A percentile compares a stretch with the other conserved stretches of the same genome.
Evolutionary conservation across 305 asterid genomes (phyloP).

Genomic region (Euphrasia arctica): DNA sequence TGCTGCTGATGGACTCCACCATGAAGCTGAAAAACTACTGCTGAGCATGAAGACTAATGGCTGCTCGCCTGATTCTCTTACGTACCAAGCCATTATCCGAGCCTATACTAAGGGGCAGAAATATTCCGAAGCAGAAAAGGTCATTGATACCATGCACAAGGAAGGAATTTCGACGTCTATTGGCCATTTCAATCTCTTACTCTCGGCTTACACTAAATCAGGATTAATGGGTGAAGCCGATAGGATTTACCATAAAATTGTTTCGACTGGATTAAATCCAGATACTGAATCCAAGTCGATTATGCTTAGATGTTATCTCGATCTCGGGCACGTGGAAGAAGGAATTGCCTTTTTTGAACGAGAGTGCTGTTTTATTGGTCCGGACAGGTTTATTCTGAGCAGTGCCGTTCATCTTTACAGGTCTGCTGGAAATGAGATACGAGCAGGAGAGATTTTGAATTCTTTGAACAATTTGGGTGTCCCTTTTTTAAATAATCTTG

Average conservation of each 20-base stretch:
- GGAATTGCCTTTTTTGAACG: slow-evolving; percentile 68
- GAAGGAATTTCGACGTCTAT: slow-evolving; percentile 55
- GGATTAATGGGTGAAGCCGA: slow-evolving; percentile 61
- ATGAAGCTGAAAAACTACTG: slow-evolving; percentile 60
- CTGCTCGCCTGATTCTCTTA: slow-evolving; percentile 52
- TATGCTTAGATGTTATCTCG: slow-evolving; percentile 75
- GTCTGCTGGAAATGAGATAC: slow-evolving; percentile 40
- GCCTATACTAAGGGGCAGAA: slow-evolving; percentile 47
- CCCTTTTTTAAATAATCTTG: slow-evolving; percentile 49
- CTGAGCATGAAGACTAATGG: slow-evolving; percentile 50
- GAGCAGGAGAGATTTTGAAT: slow-evolving; percentile 46
- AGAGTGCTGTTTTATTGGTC: slow-evolving; percentile 36
- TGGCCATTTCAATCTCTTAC: slow-evolving; percentile 60
- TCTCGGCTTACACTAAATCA: slow-evolving; percentile 48
- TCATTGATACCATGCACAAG: slow-evolving; percentile 53
- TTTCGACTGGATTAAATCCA: slow-evolving; percentile 43
- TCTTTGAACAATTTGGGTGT: slow-evolving; percentile 40
- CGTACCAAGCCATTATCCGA: slow-evolving; percentile 65
- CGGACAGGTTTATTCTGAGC: slow-evolving; percentile 67
- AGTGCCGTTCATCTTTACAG: slow-evolving; percentile 68
- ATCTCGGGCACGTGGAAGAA: slow-evolving; percentile 55
- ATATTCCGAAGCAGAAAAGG: slow-evolving; percentile 57
- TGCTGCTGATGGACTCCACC: slow-evolving; percentile 54
- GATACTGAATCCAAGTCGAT: slow-evolving; percentile 47
- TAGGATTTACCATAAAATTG: slow-evolving; percentile 48